Percentiles rank a stretch among this genome's conserved stretches.
phyloP scores from a whole-genome alignment of 176 grass and related monocot genomes.

The Oryza longistaminata region DNA sequence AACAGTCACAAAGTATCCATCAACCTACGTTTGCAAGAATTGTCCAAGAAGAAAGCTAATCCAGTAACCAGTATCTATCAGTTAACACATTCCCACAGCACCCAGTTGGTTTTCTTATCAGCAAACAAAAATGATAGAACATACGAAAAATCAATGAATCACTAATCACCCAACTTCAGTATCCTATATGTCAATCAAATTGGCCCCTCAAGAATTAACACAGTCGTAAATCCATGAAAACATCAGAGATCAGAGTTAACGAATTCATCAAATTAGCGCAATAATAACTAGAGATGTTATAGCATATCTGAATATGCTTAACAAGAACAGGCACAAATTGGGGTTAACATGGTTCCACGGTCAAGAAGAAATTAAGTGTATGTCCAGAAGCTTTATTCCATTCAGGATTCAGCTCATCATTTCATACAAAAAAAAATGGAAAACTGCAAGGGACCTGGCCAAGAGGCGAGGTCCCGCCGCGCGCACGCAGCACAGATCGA shows the following conservation, averaged over 20 bases:
- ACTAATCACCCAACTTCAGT: not conserved
- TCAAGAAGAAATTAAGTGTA: constrained; percentile 22
- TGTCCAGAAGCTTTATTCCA: constrained; percentile 47
- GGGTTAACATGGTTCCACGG: constrained; percentile 26
- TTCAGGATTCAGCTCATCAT: constrained; percentile 51
- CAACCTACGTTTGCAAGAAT: not conserved
- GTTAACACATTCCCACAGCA: not conserved
- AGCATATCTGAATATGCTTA: not conserved
- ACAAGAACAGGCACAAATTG: not conserved
- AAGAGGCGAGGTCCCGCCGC: not conserved
- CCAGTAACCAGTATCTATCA: not conserved
- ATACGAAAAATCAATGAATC: not conserved
- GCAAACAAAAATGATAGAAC: not conserved
- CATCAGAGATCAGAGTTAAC: not conserved
- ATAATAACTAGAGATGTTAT: not conserved
- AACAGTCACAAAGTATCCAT: not conserved
- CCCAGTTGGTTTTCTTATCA: not conserved
- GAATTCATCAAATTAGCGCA: not conserved
- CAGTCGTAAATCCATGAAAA: not conserved
- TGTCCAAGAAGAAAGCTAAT: not conserved
- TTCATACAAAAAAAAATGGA: constrained; percentile 37
- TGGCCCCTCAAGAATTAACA: not conserved
- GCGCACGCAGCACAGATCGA: constrained; percentile 46
- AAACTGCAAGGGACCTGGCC: not conserved
- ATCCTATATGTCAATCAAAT: not conserved